Base-by-base conservation (phyloP, 2,329 filamentous ascomycete genomes). In the Amylocarpus encephaloides region DNA sequence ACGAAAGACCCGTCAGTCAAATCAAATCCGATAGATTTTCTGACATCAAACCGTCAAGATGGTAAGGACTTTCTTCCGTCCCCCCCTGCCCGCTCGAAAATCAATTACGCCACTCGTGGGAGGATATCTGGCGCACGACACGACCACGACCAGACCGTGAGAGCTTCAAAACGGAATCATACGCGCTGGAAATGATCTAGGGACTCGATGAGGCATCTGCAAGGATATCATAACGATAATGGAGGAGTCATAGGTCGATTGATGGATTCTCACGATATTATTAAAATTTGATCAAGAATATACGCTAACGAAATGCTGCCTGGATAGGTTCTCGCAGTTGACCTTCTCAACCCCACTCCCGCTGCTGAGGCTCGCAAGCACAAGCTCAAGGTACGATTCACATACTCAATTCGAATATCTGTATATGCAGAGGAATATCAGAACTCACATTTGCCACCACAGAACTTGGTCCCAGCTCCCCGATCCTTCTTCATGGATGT, bases 401-500 rank as follows among this genome's bases (percentile, higher is more conserved):
- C 50, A 49, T 44, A 38, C 22, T 19, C 30, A 36, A 48, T 43
- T 34, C 19, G 41, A 48, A 42, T 36, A 30, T 49, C 35, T n/a
- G 32, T 11, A 45, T 34, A 42, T 49, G 9, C 30, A 39, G n/a
- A 40, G 43, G 54, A 30, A 26, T 35, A 36, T 29, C 38, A 45
- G 33, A 50, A 42, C 55, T 65, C 45, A 64, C 50, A 44, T 48
- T 48, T 49, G 50, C 19, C 26, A 38, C 29, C 40, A 57, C 64
- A 94, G 90, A 90, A 82, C 65, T 88, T 98, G 68, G 93, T 98
- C 72, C 93, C 93, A 69, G 86, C 83, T 64, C 93, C 93, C 69
- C 89, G 93, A 74, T 97, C 92, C 65, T 98, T 97, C 88, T 98
- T 98, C 88, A 98, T 98, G 93, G 93, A 98, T 74, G 93, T 98